These are phyloP conservation scores for Protomyces pachydermus DNA, from an alignment of 1,139 yeast genomes.

Conservation along the genomic window DNA sequence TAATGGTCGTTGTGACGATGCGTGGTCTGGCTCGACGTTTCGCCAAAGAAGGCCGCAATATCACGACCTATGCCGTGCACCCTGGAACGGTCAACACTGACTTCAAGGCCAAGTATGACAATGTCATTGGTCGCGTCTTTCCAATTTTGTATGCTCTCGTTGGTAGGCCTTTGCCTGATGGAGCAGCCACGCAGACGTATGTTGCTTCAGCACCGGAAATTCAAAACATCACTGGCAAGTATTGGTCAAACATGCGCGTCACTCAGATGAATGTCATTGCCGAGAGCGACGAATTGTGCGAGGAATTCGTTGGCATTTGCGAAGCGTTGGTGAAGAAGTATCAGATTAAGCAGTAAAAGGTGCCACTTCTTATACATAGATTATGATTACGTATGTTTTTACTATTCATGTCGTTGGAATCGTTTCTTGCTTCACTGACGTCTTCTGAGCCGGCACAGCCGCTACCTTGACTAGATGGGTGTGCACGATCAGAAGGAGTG, in stretches of 20 bases:
- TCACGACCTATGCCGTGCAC: background rate
- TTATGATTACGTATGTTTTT: too few relatives aligned
- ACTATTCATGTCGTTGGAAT: too few relatives aligned
- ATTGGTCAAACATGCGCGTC: conserved; percentile 20
- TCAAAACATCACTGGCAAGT: conserved; percentile 1
- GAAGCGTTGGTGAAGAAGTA: conserved; percentile 22
- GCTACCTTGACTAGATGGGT: background rate
- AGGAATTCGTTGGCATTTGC: conserved; percentile 10
- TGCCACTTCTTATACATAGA: too few relatives aligned
- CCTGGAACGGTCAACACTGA: conserved; percentile 21
- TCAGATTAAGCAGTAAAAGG: background rate
- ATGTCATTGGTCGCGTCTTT: conserved; percentile 44
- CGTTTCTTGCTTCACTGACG: too few relatives aligned
- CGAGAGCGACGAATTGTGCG: conserved; percentile 4
- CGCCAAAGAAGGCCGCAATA: background rate
- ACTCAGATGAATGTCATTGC: conserved; percentile 3
- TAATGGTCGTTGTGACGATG: conserved; percentile 12
- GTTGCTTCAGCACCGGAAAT: conserved; percentile 15
- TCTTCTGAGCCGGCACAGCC: too few relatives aligned
- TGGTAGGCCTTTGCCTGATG: conserved; percentile 50
- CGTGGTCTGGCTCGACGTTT: background rate
- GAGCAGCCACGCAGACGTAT: conserved; percentile 22
- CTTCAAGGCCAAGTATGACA: background rate
- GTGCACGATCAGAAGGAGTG: conserved; percentile 3
- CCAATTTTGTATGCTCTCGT: conserved; percentile 67